Evolutionary conservation across 495 filamentous ascomycete species (phyloP), one percentile per base, ranked within the genome.

Genomic region (Oidiodendron maius): DNA sequence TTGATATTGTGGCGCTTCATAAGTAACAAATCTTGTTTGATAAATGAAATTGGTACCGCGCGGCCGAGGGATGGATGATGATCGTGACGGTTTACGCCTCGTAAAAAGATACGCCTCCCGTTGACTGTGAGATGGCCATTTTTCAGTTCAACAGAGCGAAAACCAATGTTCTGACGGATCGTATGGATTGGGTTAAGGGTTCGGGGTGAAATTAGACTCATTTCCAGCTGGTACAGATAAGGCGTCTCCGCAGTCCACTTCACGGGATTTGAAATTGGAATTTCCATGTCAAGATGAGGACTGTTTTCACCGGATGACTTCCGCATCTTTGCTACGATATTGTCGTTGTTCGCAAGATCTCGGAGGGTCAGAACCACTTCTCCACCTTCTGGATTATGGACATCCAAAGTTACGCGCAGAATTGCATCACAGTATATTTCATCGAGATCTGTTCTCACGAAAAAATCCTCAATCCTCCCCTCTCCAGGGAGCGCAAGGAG

Each of bases 1-100:
- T 84, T 84, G 61, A 86, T 69, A 32, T 84, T 86, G 61, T 84
- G 76, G 4, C 56, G 62, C 57, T 86, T 86, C 82, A 86, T 86
- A 11, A 80, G 55, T 13, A 78, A 51, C 11, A 84, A 68, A 48
- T 86, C 82, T n/a, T 67, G 53, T 16, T 65, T 64, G 52, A 84
- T 68, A 53, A 79, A 80, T 8, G 74, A 67, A 3, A 71, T 46
- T 3, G 81, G 77, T 9, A 84, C 80, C 3, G 79, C 74, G 4
- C 82, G 76, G 3, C 82, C 82, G 34, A 70, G 64, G 2, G 43
- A 59, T 0, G 77, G 78, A 44, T 84, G 78, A 55, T 84, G 79
- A 39, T 84, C 82, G 47, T 83, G 82, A 9, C 78, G 66, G 57
- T 84, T 84, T 16, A 79, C 79, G 11, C 82, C 82, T 24, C 71